phyloP scores from a whole-genome alignment of 257 asterid genomes.

The Prunella vulgaris region DNA sequence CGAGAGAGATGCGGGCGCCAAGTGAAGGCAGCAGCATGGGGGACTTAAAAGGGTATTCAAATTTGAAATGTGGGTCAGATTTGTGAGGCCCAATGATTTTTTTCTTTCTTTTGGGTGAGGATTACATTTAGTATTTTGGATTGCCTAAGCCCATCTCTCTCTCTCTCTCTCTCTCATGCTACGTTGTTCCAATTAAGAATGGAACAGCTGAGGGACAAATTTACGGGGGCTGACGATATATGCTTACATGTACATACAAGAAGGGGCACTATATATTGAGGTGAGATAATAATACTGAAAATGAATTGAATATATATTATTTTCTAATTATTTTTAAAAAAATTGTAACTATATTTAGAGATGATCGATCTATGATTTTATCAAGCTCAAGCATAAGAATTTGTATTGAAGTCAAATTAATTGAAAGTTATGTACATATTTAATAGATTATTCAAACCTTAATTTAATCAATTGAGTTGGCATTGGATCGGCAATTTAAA shows the following conservation, averaged over 20 bases:
- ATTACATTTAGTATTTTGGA: constrained; percentile 10
- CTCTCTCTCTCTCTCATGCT: constrained; percentile 10
- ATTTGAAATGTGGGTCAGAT: constrained; percentile 48
- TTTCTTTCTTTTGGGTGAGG: constrained; percentile 15
- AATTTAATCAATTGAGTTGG: neutral
- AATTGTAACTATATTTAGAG: neutral
- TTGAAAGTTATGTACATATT: neutral
- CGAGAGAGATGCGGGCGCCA: constrained; percentile 57
- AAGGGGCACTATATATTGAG: constrained; percentile 1
- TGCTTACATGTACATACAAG: constrained; percentile 18
- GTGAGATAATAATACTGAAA: neutral
- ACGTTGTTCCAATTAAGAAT: constrained; percentile 24
- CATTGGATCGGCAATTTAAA: neutral
- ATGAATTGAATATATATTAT: no score
- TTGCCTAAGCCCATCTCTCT: neutral
- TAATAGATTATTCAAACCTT: neutral
- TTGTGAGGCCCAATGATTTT: constrained; percentile 49
- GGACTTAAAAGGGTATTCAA: constrained; percentile 48
- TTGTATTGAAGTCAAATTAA: neutral
- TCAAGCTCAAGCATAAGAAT: neutral
- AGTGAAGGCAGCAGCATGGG: constrained; percentile 30
- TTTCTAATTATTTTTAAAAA: no score
- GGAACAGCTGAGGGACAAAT: constrained; percentile 62
- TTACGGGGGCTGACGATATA: constrained; percentile 7
- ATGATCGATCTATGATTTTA: neutral